phyloP scores from a whole-genome alignment of 805 yeast genomes.

The Cyberlindnera bimundalis region DNA sequence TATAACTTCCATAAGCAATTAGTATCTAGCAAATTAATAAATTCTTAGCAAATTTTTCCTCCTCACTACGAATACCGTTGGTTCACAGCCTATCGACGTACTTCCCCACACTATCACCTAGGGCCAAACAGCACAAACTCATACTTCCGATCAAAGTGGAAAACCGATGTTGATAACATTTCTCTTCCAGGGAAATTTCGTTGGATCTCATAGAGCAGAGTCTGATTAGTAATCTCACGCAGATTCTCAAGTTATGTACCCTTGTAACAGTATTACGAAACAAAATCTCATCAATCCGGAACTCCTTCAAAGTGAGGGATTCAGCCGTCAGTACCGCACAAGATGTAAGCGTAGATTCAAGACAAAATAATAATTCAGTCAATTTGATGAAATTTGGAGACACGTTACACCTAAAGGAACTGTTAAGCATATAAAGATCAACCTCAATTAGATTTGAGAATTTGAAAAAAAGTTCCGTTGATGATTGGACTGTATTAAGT shows the following conservation, averaged over 20 bases:
- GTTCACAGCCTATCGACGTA: constrained; percentile 7
- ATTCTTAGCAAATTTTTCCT: too few relatives aligned
- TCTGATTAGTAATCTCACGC: not conserved
- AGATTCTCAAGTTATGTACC: not conserved
- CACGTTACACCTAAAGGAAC: not conserved
- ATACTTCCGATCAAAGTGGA: constrained; percentile 3
- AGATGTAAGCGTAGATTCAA: constrained; percentile 1
- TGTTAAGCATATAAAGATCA: not conserved
- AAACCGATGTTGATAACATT: constrained; percentile 1
- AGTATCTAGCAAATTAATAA: too few relatives aligned
- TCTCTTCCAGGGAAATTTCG: not conserved
- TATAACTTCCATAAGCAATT: too few relatives aligned
- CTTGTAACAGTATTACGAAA: not conserved
- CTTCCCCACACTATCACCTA: constrained; percentile 5
- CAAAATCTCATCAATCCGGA: constrained; percentile 3
- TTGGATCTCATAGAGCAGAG: not conserved
- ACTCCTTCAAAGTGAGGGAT: constrained; percentile 2
- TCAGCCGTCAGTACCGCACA: constrained; percentile 5
- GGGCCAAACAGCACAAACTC: constrained; percentile 5
- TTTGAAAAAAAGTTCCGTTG: constrained; percentile 11
- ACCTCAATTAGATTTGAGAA: constrained; percentile 5
- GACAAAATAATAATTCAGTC: not conserved
- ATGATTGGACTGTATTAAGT: constrained; percentile 6
- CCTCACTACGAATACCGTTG: too few relatives aligned
- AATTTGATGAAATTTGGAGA: not conserved